phyloP scores from a whole-genome alignment of 2,329 filamentous ascomycete genomes.

The Cercospora zeina region DNA sequence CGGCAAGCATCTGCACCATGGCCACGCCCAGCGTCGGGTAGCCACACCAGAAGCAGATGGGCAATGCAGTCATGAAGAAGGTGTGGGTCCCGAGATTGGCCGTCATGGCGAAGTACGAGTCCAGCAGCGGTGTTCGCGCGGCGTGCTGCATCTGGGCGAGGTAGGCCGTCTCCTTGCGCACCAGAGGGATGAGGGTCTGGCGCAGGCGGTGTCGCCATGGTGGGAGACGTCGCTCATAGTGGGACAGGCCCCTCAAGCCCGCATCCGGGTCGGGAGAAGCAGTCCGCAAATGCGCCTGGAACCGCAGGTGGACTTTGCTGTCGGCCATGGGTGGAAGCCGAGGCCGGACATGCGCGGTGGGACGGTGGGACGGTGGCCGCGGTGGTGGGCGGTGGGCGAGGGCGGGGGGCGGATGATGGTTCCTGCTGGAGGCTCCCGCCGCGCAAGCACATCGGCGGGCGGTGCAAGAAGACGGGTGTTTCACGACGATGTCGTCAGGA shows the following conservation, averaged over 20 bases:
- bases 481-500: too few species aligned
- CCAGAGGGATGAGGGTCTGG: conserved; percentile 76
- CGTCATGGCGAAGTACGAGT: conserved; percentile 95
- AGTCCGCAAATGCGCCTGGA: conserved; percentile 34
- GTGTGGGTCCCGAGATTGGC: conserved; percentile 97
- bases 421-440: background rate
- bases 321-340: conserved; percentile 30
- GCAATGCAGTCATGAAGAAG: conserved; percentile 95
- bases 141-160: conserved; percentile 81
- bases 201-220: conserved; percentile 85
- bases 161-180: conserved; percentile 94
- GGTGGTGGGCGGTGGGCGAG: background rate
- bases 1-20: conserved; percentile 61
- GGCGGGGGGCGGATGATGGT: background rate
- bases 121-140: conserved; percentile 78
- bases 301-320: conserved; percentile 24
- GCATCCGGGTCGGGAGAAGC: conserved; percentile 58
- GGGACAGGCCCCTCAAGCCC: conserved; percentile 74
- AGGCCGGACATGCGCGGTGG: conserved; percentile 23
- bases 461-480: too few species aligned
- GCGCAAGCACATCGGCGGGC: background rate
- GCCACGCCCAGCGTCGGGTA: conserved; percentile 81
- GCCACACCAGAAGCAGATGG: conserved; percentile 95
- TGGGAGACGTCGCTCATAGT: conserved; percentile 67
- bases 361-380: background rate